Conservation (phyloP, 495 filamentous ascomycete species). For the Penicillium steckii region DNA sequence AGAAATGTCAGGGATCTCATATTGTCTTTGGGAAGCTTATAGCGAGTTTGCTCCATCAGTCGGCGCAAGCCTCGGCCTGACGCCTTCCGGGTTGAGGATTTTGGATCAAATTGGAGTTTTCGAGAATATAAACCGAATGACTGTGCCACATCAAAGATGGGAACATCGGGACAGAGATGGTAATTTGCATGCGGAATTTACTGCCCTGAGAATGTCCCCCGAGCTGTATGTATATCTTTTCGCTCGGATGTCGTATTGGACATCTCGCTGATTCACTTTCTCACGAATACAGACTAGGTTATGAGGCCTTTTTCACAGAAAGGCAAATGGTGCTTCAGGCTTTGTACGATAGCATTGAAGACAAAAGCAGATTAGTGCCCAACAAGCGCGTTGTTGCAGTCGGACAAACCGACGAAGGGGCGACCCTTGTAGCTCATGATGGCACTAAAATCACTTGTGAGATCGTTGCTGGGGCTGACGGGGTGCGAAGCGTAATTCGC, state of each 20-base stretch:
- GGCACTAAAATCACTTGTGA: constrained; percentile 34
- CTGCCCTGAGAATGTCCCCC: neutral
- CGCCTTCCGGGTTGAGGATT: constrained; percentile 12
- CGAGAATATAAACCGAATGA: constrained; percentile 18
- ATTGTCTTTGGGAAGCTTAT: constrained; percentile 12
- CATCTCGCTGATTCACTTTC: neutral
- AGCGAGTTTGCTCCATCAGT: neutral
- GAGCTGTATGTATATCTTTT: neutral
- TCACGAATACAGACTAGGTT: neutral
- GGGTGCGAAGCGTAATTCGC: constrained; percentile 40
- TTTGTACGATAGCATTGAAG: constrained; percentile 28
- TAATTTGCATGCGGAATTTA: neutral
- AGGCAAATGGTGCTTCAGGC: constrained; percentile 22
- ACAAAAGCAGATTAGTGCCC: constrained; percentile 24
- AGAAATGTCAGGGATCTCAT: constrained; percentile 8
- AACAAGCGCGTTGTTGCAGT: constrained; percentile 27
- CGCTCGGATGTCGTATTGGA: neutral
- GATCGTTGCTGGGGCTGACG: constrained; percentile 45
- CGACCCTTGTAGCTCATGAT: constrained; percentile 20
- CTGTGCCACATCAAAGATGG: constrained; percentile 6
- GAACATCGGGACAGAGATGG: neutral
- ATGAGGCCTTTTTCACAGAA: constrained; percentile 18
- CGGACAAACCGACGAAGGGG: constrained; percentile 12
- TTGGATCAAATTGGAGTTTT: constrained; percentile 29
- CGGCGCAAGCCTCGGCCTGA: constrained; percentile 13